Conservation (phyloP, 2,329 filamentous ascomycete species). For the Endothia cerciana region DNA sequence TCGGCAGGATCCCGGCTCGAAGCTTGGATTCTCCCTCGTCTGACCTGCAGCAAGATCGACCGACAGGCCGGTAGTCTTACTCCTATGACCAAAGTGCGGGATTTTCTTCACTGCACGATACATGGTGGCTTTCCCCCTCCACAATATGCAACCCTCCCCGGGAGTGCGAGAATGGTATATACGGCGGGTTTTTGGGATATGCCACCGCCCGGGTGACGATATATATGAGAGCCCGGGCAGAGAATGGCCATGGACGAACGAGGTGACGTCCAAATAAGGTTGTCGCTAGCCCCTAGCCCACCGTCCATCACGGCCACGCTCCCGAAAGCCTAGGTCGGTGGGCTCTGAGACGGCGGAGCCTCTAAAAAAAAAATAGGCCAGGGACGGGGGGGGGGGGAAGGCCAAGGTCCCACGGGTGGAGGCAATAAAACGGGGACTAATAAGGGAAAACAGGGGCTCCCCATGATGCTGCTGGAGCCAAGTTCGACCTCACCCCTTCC, state of each 20-base stretch:
- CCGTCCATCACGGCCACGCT: constrained; percentile 24
- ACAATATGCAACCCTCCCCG: not conserved
- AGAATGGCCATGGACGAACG: not conserved
- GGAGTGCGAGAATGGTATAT: not conserved
- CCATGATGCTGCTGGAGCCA: constrained; percentile 3
- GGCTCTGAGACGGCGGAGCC: not conserved
- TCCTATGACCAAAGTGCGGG: not conserved
- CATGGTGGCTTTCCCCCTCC: not conserved
- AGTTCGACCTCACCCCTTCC: not conserved
- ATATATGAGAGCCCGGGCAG: not conserved
- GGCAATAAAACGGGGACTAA: not conserved
- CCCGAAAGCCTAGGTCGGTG: constrained; percentile 23
- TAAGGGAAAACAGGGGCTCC: constrained; percentile 8
- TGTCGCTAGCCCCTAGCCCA: constrained; percentile 24
- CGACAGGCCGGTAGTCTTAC: not conserved
- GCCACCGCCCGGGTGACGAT: no score
- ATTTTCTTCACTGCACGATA: not conserved
- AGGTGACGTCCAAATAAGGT: constrained; percentile 29
- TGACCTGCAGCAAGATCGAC: constrained; percentile 1
- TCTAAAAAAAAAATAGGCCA: no score
- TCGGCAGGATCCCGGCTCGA: no score
- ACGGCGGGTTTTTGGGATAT: no score
- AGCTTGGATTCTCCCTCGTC: not conserved
- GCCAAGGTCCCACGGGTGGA: constrained; percentile 11
- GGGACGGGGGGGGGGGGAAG: not conserved